Evolutionary conservation across 2,329 filamentous ascomycete genomes (phyloP), one percentile per base, ranked within the genome.

Genomic region (Simplicillium sp.): DNA sequence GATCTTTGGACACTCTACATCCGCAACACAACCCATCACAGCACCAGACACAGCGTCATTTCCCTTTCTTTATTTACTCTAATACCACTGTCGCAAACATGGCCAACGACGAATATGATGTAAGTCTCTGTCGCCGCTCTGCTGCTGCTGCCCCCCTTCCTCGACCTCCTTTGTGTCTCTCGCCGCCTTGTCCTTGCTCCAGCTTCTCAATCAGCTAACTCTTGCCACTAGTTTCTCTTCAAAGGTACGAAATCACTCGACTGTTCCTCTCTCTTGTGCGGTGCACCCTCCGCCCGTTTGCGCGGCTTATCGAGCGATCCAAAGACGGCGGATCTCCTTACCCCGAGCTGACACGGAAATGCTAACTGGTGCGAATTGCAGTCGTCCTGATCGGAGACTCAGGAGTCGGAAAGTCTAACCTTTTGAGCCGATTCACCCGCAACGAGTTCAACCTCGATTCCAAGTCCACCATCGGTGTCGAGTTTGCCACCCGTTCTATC

Each of bases 21-120:
- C 29, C 16, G 14, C 17, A 37, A 20, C 16, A 20, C 36, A 37
- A 20, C 29, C 29, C 29, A 31, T 39, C 29, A 32, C 20, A 28
- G 15, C 28, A 29, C 28, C 18, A 32, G 37, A n/a, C 37, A 29
- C 32, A 15, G 13, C 31, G 15, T 33, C 31, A 42, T 42, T 39
- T 28, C 25, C 28, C 29, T 32, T 41, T 32, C 36, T 41, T 34
- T 25, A 11, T 28, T 39, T 34, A 39, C 31, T 29, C 35, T 49
- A 47, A 33, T 33, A n/a, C 6, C 31, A 33, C 31, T 33, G 31
- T 53, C 58, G 59, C 65, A 71, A 75, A 57, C 68, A 98, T 97
- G 92, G 92, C 90, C 62, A 98, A 97, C 82, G 92, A 98, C 79
- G 92, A 98, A 76, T 98, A 98, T 74, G 92, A 98, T 83, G 90